Evolutionary conservation across 2,329 filamentous ascomycete genomes (phyloP).

Genomic region (Aspergillus udagawae): DNA sequence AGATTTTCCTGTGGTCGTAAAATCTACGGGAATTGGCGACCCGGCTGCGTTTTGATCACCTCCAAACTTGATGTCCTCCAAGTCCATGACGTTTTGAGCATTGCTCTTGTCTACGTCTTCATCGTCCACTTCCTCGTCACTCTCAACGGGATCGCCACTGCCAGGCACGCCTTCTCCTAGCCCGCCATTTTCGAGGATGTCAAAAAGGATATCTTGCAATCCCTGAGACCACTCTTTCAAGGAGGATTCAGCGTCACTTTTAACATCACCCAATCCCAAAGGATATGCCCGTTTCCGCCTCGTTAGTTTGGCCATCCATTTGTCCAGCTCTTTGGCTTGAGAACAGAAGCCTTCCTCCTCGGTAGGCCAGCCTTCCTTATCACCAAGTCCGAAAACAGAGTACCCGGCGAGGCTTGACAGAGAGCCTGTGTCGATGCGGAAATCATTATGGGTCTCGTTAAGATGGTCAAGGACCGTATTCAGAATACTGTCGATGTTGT

Average conservation of each 20-base stretch:
- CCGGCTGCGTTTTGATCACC: conserved; percentile 23
- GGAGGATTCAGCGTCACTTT: conserved; percentile 63
- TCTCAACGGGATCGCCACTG: conserved; percentile 80
- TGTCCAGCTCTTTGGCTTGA: conserved; percentile 85
- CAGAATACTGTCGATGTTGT: conserved; percentile 91
- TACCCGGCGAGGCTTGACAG: conserved; percentile 75
- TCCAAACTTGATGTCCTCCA: conserved; percentile 70
- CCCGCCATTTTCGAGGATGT: conserved; percentile 49
- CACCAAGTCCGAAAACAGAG: conserved; percentile 90
- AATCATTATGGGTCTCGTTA: conserved; percentile 91
- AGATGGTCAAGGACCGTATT: conserved; percentile 84
- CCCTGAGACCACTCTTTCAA: conserved; percentile 76
- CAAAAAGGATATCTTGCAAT: conserved; percentile 65
- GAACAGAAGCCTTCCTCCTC: conserved; percentile 90
- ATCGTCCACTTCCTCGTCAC: conserved; percentile 68
- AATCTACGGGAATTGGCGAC: conserved; percentile 72
- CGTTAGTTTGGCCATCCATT: conserved; percentile 95
- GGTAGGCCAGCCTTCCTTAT: conserved; percentile 85
- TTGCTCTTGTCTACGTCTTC: conserved; percentile 49
- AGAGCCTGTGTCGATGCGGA: conserved; percentile 87
- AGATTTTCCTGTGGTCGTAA: conserved; percentile 56
- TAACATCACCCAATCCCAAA: conserved; percentile 81
- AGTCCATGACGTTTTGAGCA: conserved; percentile 60
- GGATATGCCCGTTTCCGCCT: conserved; percentile 82
- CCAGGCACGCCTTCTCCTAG: conserved; percentile 67